phyloP scores from a whole-genome alignment of 2,329 filamentous ascomycete genomes.

The Cladosporium sp. region DNA sequence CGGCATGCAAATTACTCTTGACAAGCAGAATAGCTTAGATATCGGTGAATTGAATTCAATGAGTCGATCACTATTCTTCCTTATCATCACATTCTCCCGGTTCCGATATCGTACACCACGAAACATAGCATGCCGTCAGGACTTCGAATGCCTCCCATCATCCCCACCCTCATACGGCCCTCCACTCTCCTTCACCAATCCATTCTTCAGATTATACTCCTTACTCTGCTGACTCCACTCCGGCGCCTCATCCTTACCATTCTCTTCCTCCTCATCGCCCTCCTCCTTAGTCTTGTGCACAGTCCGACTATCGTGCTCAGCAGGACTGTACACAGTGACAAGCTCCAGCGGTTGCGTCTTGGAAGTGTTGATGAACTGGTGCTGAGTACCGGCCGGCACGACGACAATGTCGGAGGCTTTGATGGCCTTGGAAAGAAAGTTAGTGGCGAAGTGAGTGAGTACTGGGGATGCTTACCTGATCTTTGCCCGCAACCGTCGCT shows the following conservation, averaged over 20 bases:
- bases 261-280: slow-evolving; percentile 59
- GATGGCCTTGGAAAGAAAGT: slow-evolving; percentile 31
- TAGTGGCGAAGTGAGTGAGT: too few relatives aligned
- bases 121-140: slow-evolving; percentile 10
- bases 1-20: not conserved
- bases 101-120: not conserved
- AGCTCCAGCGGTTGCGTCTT: slow-evolving; percentile 57
- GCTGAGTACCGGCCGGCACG: slow-evolving; percentile 62
- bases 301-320: slow-evolving; percentile 57
- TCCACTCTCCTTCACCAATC: slow-evolving; percentile 47
- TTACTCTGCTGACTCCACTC: slow-evolving; percentile 56
- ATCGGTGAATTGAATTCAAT: not conserved
- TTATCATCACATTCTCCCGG: not conserved
- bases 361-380: slow-evolving; percentile 59
- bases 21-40: not conserved
- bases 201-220: slow-evolving; percentile 54
- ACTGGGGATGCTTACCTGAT: slow-evolving; percentile 39
- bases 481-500: slow-evolving; percentile 56
- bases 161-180: slow-evolving; percentile 34
- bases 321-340: slow-evolving; percentile 60
- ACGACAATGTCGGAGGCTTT: slow-evolving; percentile 56
- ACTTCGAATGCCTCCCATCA: slow-evolving; percentile 33
- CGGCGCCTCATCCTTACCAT: slow-evolving; percentile 57
- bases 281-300: slow-evolving; percentile 62
- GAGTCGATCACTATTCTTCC: not conserved